Conservation (phyloP, 306 rosid species). For the Castanopsis chinensis region DNA sequence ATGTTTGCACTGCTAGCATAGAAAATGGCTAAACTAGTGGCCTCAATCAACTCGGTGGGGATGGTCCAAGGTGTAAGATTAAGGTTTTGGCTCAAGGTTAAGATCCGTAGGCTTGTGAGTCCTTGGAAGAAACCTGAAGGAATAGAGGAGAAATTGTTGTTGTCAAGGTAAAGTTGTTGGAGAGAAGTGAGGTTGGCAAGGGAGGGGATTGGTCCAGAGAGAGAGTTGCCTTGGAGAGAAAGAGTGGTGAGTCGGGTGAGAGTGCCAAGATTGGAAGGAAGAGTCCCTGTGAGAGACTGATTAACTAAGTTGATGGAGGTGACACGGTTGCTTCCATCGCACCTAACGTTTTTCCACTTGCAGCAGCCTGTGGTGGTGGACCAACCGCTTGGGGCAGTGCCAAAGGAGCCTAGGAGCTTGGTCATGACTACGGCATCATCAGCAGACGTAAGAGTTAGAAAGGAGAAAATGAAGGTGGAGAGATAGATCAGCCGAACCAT, state of each 20-base stretch:
- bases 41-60: too few species aligned
- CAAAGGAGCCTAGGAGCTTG: slow-evolving; percentile 32
- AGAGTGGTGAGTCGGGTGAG: slow-evolving; percentile 50
- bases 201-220: too few species aligned
- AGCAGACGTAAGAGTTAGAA: slow-evolving; percentile 10
- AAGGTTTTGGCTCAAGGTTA: too few species aligned
- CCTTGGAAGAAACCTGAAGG: too few species aligned
- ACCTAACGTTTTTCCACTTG: slow-evolving; percentile 48
- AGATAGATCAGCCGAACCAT: slow-evolving; percentile 47
- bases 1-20: too few species aligned
- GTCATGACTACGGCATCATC: slow-evolving; percentile 58
- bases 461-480: background rate
- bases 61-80: too few species aligned
- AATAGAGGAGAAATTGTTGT: too few species aligned
- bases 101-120: too few species aligned
- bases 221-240: slow-evolving; percentile 31
- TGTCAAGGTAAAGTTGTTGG: too few species aligned
- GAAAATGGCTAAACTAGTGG: too few species aligned
- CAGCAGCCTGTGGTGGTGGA: slow-evolving; percentile 32
- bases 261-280: slow-evolving; percentile 62
- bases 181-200: too few species aligned
- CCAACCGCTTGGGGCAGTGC: slow-evolving; percentile 50
- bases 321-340: slow-evolving; percentile 53
- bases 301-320: slow-evolving; percentile 42
- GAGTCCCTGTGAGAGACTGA: slow-evolving; percentile 50